Evolutionary conservation across 768 basidiomycete species (phyloP).

Genomic region (Phylloporus sp.): DNA sequence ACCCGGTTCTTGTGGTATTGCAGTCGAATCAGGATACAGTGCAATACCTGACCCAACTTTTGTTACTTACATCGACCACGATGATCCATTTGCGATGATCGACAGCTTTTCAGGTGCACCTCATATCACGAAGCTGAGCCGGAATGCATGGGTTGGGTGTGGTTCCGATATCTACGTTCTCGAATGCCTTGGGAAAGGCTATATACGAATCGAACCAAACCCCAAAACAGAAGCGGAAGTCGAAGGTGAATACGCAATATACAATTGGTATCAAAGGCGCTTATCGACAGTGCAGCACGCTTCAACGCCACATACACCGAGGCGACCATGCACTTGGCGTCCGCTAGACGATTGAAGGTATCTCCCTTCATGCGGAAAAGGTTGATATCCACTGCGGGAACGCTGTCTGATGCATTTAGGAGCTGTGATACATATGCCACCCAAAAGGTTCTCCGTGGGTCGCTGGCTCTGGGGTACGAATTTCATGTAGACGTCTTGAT

Average conservation of each 20-base stretch:
- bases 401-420: slow-evolving; percentile 56
- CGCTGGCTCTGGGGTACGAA: slow-evolving; percentile 46
- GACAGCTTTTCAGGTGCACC: slow-evolving; percentile 48
- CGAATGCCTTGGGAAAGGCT: slow-evolving; percentile 68
- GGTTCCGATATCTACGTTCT: slow-evolving; percentile 69
- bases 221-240: slow-evolving; percentile 35
- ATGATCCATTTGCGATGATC: slow-evolving; percentile 64
- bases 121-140: slow-evolving; percentile 52
- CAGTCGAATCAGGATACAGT: slow-evolving; percentile 20
- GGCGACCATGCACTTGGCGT: slow-evolving; percentile 41
- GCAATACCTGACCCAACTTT: slow-evolving; percentile 53
- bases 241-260: background rate
- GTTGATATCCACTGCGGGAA: slow-evolving; percentile 49
- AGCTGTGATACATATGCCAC: slow-evolving; percentile 67
- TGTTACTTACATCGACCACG: slow-evolving; percentile 73
- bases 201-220: slow-evolving; percentile 56
- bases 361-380: slow-evolving; percentile 55
- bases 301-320: slow-evolving; percentile 57
- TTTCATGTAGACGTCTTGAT: slow-evolving; percentile 3
- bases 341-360: slow-evolving; percentile 41
- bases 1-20: slow-evolving; percentile 11
- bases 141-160: slow-evolving; percentile 76
- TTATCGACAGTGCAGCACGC: slow-evolving; percentile 21
- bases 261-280: background rate
- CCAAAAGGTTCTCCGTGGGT: slow-evolving; percentile 51